A percentile compares a stretch with the other conserved stretches of the same genome.
These are phyloP conservation scores for Sphaceloma murrayae DNA, from an alignment of 2,329 filamentous ascomycete genomes.

Conservation along the genomic window DNA sequence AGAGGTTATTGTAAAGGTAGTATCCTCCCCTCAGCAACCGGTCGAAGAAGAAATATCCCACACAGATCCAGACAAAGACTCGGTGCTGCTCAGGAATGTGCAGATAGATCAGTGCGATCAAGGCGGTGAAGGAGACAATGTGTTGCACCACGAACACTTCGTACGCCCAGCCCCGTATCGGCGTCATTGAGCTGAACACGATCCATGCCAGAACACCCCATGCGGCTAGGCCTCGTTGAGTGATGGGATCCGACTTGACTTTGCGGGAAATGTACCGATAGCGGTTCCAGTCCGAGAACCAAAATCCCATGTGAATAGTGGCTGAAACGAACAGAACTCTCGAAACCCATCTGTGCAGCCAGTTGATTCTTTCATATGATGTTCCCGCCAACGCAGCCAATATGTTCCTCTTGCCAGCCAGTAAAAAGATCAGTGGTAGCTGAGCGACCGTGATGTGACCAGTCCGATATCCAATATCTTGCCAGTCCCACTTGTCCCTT, in stretches of 20 bases:
- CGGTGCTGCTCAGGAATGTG: constrained; percentile 52
- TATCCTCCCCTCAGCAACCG: constrained; percentile 41
- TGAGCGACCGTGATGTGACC: constrained; percentile 46
- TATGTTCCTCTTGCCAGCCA: constrained; percentile 48
- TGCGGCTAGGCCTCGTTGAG: constrained; percentile 57
- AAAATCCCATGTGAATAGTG: constrained; percentile 61
- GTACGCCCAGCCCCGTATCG: constrained; percentile 56
- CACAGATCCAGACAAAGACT: constrained; percentile 53
- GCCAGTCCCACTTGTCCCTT: constrained; percentile 41
- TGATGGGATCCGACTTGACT: constrained; percentile 52
- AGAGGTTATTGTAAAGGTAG: constrained; percentile 33
- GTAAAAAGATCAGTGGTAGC: constrained; percentile 46
- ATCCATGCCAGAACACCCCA: constrained; percentile 60
- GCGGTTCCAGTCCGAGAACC: constrained; percentile 54
- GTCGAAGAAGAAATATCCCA: constrained; percentile 55
- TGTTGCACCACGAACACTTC: constrained; percentile 64
- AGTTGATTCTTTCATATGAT: constrained; percentile 61
- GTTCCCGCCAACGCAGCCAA: constrained; percentile 53
- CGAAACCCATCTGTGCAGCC: constrained; percentile 64
- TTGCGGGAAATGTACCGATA: constrained; percentile 51
- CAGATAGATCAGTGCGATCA: constrained; percentile 54
- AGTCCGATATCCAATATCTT: constrained; percentile 48
- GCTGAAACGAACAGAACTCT: constrained; percentile 59
- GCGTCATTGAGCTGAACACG: constrained; percentile 51
- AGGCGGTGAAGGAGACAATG: constrained; percentile 49